These are phyloP conservation scores for Cyclostephanos tholiformis DNA, from an alignment of 108 stramenopile genomes.

Conservation along the genomic window DNA sequence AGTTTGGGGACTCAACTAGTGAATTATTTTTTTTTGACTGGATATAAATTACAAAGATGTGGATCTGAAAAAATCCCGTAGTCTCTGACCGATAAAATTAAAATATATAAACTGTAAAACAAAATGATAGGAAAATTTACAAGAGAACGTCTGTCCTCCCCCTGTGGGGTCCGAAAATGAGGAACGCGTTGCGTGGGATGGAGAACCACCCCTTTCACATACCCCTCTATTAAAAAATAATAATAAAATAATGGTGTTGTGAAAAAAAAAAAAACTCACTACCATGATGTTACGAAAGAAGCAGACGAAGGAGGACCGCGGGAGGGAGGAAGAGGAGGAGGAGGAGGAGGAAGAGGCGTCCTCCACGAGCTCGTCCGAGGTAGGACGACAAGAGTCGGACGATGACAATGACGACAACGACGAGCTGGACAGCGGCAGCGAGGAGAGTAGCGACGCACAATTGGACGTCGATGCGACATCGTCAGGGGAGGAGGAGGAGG, in stretches of 20 bases:
- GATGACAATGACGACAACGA: constrained; percentile 8
- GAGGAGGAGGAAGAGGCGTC: constrained; percentile 18
- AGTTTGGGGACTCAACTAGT: too few relatives aligned
- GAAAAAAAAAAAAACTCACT: too few relatives aligned
- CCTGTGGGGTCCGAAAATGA: too few relatives aligned
- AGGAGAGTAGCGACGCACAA: constrained; percentile 7
- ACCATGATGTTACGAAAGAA: constrained; percentile 21
- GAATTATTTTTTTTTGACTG: too few relatives aligned
- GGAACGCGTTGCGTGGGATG: too few relatives aligned
- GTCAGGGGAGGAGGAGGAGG: constrained; percentile 14
- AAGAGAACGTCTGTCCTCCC: too few relatives aligned
- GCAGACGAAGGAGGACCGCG: background rate
- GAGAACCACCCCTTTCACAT: too few relatives aligned
- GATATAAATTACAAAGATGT: constrained; percentile 9
- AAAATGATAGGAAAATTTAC: too few relatives aligned
- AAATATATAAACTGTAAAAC: too few relatives aligned
- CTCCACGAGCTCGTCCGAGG: constrained; percentile 22
- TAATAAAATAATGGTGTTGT: too few relatives aligned
- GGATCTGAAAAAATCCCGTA: background rate
- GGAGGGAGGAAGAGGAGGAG: constrained; percentile 1
- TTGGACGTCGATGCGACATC: constrained; percentile 7
- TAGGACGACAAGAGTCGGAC: constrained; percentile 7
- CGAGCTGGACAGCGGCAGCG: background rate
- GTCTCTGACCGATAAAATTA: too few relatives aligned
- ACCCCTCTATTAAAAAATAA: too few relatives aligned